Evolutionary conservation across 2,329 filamentous ascomycete species (phyloP).

Genomic region (Grosmannia huntii): DNA sequence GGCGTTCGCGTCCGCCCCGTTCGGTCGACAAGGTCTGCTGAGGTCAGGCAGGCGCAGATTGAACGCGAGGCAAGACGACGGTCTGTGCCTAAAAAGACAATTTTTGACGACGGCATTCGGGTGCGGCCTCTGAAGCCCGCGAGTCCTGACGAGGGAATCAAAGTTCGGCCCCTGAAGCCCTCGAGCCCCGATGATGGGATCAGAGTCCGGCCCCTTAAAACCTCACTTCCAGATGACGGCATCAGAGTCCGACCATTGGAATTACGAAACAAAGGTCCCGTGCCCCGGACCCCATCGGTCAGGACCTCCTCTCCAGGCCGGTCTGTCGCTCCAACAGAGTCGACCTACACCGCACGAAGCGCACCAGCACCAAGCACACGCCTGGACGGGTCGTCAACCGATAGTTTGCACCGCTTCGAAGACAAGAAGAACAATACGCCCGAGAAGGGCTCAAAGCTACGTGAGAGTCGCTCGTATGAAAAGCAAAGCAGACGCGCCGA

Average conservation of each 20-base stretch:
- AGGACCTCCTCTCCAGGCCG: background rate
- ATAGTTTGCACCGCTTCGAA: background rate
- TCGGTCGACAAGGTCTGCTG: slow-evolving; percentile 6
- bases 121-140: background rate
- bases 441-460: background rate
- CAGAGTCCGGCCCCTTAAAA: background rate
- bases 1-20: slow-evolving; percentile 26
- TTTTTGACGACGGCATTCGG: slow-evolving; percentile 10
- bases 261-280: background rate
- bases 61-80: background rate
- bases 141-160: background rate
- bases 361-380: slow-evolving; percentile 3
- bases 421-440: slow-evolving; percentile 12
- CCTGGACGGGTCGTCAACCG: background rate
- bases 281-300: background rate
- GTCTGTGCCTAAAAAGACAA: background rate
- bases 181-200: slow-evolving; percentile 10
- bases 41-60: background rate
- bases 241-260: background rate
- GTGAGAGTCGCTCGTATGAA: background rate
- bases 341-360: slow-evolving; percentile 1
- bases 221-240: background rate
- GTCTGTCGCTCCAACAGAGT: background rate
- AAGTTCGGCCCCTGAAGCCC: background rate
- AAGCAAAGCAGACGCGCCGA: slow-evolving; percentile 10